Percentiles rank a stretch among this genome's conserved stretches.
Evolutionary conservation across 1,139 yeast species (phyloP).

Genomic region (Lizanozyma gosingica): DNA sequence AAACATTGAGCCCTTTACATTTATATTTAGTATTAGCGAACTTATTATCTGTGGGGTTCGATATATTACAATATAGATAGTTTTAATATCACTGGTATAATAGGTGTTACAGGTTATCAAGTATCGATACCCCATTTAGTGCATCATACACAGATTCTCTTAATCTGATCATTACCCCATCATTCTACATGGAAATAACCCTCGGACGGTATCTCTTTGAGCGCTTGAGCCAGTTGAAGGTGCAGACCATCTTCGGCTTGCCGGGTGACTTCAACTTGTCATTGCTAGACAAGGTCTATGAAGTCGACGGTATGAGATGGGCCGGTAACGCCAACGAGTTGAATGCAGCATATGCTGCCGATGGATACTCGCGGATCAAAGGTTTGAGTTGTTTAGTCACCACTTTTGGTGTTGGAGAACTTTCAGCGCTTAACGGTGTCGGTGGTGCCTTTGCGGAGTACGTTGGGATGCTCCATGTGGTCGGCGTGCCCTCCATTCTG

Average conservation of each 20-base stretch:
- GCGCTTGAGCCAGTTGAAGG: constrained; percentile 49
- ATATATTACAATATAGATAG: too few species aligned
- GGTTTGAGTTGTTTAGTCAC: constrained; percentile 53
- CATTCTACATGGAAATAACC: constrained; percentile 30
- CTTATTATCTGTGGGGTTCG: too few species aligned
- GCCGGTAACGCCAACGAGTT: constrained; percentile 67
- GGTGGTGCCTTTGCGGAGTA: constrained; percentile 57
- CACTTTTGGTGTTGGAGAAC: constrained; percentile 63
- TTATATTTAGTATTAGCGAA: too few species aligned
- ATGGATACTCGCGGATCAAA: constrained; percentile 61
- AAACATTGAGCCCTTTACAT: too few species aligned
- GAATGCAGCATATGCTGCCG: constrained; percentile 66
- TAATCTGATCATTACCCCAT: too few species aligned
- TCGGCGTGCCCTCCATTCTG: constrained; percentile 50
- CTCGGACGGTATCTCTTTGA: constrained; percentile 58
- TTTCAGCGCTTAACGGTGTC: constrained; percentile 49
- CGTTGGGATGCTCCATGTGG: constrained; percentile 47
- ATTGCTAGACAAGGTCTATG: constrained; percentile 55
- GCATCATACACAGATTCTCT: too few species aligned
- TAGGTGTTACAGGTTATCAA: too few species aligned
- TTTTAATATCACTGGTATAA: too few species aligned
- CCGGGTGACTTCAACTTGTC: constrained; percentile 76
- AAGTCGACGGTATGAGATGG: constrained; percentile 55
- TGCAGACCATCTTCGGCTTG: constrained; percentile 65
- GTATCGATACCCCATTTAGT: too few species aligned